phyloP scores from a whole-genome alignment of 306 rosid genomes.

The Vicia villosa region DNA sequence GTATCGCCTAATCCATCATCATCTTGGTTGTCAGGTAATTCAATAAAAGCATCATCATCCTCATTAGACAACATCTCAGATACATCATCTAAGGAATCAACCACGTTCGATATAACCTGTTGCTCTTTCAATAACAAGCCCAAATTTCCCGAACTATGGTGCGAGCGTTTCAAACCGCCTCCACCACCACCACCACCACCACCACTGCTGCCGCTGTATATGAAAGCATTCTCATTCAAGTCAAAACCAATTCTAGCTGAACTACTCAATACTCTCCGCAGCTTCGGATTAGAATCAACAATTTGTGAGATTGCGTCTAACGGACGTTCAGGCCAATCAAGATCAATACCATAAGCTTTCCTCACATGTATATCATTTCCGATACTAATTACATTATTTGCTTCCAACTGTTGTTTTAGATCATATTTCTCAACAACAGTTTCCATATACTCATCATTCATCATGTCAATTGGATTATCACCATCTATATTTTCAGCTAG shows the following conservation, averaged over 20 bases:
- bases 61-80: slow-evolving; percentile 49
- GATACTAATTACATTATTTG: slow-evolving; percentile 45
- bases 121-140: slow-evolving; percentile 51
- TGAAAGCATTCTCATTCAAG: slow-evolving; percentile 47
- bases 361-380: slow-evolving; percentile 55
- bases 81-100: slow-evolving; percentile 57
- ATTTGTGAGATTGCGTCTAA: slow-evolving; percentile 78
- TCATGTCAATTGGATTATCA: slow-evolving; percentile 52
- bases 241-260: slow-evolving; percentile 75
- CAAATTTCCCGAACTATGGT: slow-evolving; percentile 69
- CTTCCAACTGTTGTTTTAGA: slow-evolving; percentile 46
- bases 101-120: slow-evolving; percentile 48
- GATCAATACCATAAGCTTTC: slow-evolving; percentile 66
- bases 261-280: slow-evolving; percentile 80
- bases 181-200: slow-evolving; percentile 29
- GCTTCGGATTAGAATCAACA: slow-evolving; percentile 61
- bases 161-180: slow-evolving; percentile 55
- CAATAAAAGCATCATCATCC: slow-evolving; percentile 58
- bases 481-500: slow-evolving; percentile 59
- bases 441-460: slow-evolving; percentile 45
- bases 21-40: slow-evolving; percentile 42
- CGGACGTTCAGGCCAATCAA: slow-evolving; percentile 93
- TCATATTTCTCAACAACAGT: slow-evolving; percentile 36
- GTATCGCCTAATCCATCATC: slow-evolving; percentile 16
- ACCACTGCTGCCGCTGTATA: slow-evolving; percentile 35